Conservation (phyloP, 208 protist genomes). For the Acanthamoeba sp. region DNA sequence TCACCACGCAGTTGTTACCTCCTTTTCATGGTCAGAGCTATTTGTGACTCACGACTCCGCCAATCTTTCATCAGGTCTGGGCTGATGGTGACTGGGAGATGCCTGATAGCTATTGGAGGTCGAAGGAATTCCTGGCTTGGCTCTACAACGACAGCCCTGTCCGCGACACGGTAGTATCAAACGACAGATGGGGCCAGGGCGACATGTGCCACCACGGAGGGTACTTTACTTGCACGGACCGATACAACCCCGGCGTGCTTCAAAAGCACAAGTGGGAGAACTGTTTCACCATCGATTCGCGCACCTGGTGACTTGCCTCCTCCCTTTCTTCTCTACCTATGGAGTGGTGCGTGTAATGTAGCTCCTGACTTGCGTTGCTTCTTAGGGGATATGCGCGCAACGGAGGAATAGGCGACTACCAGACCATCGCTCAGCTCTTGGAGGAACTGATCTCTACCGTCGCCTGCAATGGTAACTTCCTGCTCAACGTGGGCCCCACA, state of each 20-base stretch:
- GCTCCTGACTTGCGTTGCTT: too few species aligned
- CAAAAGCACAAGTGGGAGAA: constrained; percentile 83
- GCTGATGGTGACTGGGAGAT: constrained; percentile 73
- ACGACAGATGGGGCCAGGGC: constrained; percentile 82
- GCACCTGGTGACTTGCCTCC: constrained; percentile 68
- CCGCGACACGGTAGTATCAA: constrained; percentile 81
- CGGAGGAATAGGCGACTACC: constrained; percentile 14
- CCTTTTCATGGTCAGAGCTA: background rate
- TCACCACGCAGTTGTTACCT: background rate
- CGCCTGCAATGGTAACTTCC: constrained; percentile 76
- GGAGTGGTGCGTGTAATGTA: background rate
- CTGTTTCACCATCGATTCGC: constrained; percentile 76
- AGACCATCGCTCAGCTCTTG: constrained; percentile 39
- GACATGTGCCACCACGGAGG: constrained; percentile 69
- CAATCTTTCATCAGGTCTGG: constrained; percentile 12
- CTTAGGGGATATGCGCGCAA: constrained; percentile 80
- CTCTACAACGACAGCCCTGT: constrained; percentile 79
- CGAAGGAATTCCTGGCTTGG: constrained; percentile 83
- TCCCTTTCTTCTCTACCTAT: constrained; percentile 4
- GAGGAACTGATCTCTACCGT: constrained; percentile 68
- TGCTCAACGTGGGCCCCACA: constrained; percentile 83
- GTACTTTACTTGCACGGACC: constrained; percentile 56
- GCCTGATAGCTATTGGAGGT: constrained; percentile 78
- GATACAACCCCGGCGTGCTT: constrained; percentile 68
- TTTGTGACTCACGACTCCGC: too few species aligned